Base-by-base conservation (phyloP, 2,329 filamentous ascomycete species). In the Aspergillaceae sp. region DNA sequence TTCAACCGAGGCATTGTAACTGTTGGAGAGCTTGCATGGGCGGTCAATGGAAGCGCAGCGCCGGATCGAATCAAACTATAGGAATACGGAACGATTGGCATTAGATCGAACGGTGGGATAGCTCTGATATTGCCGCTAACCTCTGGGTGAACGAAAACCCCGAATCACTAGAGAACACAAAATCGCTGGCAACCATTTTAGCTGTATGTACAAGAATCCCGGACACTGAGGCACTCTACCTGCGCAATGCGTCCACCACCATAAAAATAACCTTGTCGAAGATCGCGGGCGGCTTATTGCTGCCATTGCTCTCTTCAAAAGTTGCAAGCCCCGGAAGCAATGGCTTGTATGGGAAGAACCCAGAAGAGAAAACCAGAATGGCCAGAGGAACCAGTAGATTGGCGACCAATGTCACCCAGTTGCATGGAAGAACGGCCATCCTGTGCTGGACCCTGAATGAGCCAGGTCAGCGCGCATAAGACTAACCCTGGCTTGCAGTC, bases 1-100 rank as follows among this genome's bases (percentile, higher is more conserved):
- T 98, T 98, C 59, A 98, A 83, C 51, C 91, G 83, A 37, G 92
- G 92, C 92, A 98, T 97, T 11, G 92, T 98, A 51, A 98, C 91
- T 5, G 92, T 98, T 2, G 92, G 92, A 43, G 94, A 89, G n/a
- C 87, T 86, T 11, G 92, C 92, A 76, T 95, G 86, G 32, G 91
- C 91, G 30, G 92, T 98, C 64, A 94, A 98, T 3, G 92, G 92
- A 34, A 97, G 74, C 5, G 92, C 94, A 48, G 78, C 77, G 48
- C 91, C 91, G 66, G 82, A 75, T 59, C 84, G 80, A 62, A 97
- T 94, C 54, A 97, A 75, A 56, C 88, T 94, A 27, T 28, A 28
- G 7, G 36, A 38, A 29, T 37, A n/a, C 7, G 60, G 26, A 43
- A 29, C 35, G 41, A 26, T 19, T 42, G 38, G 50, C 38, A 47